Evolutionary conservation across 2,329 filamentous ascomycete species (phyloP), one percentile per base, ranked within the genome.

Genomic region (Davidsoniella neocaledoniae): DNA sequence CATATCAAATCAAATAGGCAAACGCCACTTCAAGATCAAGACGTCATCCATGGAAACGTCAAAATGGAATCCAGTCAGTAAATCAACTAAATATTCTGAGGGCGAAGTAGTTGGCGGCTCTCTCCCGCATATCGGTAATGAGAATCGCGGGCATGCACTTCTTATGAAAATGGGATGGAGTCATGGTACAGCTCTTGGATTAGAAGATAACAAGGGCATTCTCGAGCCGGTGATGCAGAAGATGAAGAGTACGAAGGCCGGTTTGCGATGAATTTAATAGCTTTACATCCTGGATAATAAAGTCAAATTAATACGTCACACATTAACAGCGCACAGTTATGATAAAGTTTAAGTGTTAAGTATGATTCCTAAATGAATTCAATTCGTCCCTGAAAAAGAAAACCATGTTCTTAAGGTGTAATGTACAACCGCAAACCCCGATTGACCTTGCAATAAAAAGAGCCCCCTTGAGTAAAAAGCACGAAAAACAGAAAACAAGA

Each of bases 141-240:
- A 83, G 48, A 96, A 94, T 61, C 86, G 78, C 56, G 91, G 91
- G 9, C 76, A 86, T 46, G 77, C 79, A 2, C 84, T 98, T 78
- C 66, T 98, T 55, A 86, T 94, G 66, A 96, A 91, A 66, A 96
- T 96, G 91, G 91, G 91, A 3, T 98, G 91, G 88, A 83, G 76
- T 54, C 81, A 73, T 48, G 91, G 91, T 4, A 94, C 81, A 60
- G 84, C 83, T 1, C 72, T 98, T 1, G 91, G 91, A 48, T 77
- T 84, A 9, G 61, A 70, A 1, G 79, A 93, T 55, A 94, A 93
- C 62, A 85, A 91, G 63, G 91, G 91, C 29, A 91, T 94, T 48
- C 65, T 94, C 55, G 77, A 86, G 54, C 90, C 90, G 0, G 83
- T 98, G 21, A 73, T 79, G 23, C 88, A 94, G 55, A 77, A 91